A percentile compares a stretch with the other conserved stretches of the same genome.
Conservation (phyloP, 2,329 filamentous ascomycete genomes). For the Blastomyces parvus region DNA sequence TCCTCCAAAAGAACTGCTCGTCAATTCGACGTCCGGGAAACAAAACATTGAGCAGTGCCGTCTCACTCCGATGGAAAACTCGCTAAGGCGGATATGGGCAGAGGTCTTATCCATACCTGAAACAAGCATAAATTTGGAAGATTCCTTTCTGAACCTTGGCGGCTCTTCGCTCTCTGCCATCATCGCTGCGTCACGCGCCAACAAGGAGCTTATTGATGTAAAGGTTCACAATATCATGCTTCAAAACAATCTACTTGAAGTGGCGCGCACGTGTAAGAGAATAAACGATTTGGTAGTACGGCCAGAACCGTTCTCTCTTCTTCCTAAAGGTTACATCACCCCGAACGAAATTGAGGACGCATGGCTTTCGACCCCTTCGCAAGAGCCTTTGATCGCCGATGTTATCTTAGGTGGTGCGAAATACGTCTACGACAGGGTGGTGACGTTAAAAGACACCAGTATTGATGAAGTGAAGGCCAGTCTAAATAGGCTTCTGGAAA, state of each 20-base stretch:
- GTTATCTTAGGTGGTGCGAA: background rate
- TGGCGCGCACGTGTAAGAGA: background rate
- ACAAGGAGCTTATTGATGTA: slow-evolving; percentile 7
- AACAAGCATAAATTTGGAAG: slow-evolving; percentile 8
- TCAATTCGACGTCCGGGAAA: background rate
- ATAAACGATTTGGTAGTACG: background rate
- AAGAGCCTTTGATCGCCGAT: slow-evolving; percentile 1
- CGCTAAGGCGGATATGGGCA: slow-evolving; percentile 2
- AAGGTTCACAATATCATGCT: slow-evolving; percentile 12
- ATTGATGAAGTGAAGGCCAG: slow-evolving; percentile 6
- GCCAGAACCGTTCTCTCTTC: background rate
- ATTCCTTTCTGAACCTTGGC: slow-evolving; percentile 13
- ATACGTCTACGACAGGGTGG: slow-evolving; percentile 2
- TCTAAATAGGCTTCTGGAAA: slow-evolving; percentile 8
- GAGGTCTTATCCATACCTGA: slow-evolving; percentile 9
- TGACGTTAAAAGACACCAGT: background rate
- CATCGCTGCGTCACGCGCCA: slow-evolving; percentile 8
- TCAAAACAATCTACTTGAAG: background rate
- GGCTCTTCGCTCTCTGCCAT: slow-evolving; percentile 14
- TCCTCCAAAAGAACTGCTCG: background rate
- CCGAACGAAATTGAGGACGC: background rate
- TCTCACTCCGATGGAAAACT: background rate
- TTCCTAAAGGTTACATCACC: background rate
- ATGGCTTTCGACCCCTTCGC: background rate
- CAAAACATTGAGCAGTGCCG: background rate